Evolutionary conservation across 2,329 filamentous ascomycete genomes (phyloP), one percentile per base, ranked within the genome.

Genomic region (Fusarium tupiense): DNA sequence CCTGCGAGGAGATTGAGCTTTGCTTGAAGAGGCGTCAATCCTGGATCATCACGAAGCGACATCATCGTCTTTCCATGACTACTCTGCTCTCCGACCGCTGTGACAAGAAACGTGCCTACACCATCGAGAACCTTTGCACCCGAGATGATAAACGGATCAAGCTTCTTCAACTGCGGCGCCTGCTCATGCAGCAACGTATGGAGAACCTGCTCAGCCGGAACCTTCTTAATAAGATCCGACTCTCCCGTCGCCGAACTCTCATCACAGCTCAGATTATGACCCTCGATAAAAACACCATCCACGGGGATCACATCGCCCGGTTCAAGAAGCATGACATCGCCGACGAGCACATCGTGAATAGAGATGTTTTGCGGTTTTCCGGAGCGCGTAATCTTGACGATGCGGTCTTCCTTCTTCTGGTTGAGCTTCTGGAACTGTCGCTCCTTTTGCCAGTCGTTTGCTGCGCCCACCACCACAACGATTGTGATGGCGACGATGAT

Each of bases 211-310:
- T 90, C 85, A 8, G 88, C 91, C 7, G 84, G 79, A 0, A 87
- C 89, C 83, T 94, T 94, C 81, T 90, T 92, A 79, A 93, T 88
- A 54, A 91, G 87, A 75, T 94, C 91, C 1, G 91, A 93, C 81
- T 94, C 92, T 67, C 92, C 92, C 38, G 92, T 94, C 2, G 91
- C 90, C 12, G 91, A 93, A 9, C 91, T 93, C 78, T 94, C 92
- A 74, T 94, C 92, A 76, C 91, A 94, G 80, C 91, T 85, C 33
- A 86, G 74, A 16, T 82, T 82, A 61, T 86, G 83, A 2, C 85
- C 85, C 16, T 86, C 84, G 69, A 94, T 91, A 64, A 93, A 88
- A 52, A 93, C 86, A 13, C 92, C 92, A 76, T 94, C 92, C 3
- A 91, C 91, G 0, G 92, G 91, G 44, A 93, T 87, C 46, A 93